Conservation (phyloP, 768 basidiomycete genomes). For the Naganishia friedmannii region DNA sequence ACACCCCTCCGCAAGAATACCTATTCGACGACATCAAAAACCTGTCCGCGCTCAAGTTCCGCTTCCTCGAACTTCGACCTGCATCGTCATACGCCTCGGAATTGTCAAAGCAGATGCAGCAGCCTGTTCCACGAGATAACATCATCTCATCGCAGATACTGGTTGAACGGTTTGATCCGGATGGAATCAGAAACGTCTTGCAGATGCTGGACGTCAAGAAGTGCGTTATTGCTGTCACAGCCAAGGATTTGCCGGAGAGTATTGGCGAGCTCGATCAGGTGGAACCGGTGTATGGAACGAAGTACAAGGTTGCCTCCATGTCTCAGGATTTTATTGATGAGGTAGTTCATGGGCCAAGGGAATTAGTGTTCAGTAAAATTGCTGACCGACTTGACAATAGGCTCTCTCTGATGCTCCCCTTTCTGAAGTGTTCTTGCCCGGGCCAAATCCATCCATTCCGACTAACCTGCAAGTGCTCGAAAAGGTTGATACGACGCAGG, state of each 20-base stretch:
- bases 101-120: constrained; percentile 70
- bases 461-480: constrained; percentile 71
- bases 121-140: constrained; percentile 74
- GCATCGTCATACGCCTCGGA: constrained; percentile 76
- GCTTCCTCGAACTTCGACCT: constrained; percentile 77
- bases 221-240: constrained; percentile 72
- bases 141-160: constrained; percentile 69
- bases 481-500: constrained; percentile 60
- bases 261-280: constrained; percentile 58
- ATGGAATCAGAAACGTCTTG: constrained; percentile 56
- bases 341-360: background rate
- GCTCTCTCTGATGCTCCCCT: constrained; percentile 63
- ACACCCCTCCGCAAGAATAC: constrained; percentile 54
- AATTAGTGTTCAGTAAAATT: too few relatives aligned
- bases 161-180: constrained; percentile 70
- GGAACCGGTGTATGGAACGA: constrained; percentile 91
- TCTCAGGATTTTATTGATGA: constrained; percentile 60
- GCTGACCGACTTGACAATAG: constrained; percentile 46
- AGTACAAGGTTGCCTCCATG: constrained; percentile 62
- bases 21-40: constrained; percentile 72
- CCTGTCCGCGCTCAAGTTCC: constrained; percentile 75
- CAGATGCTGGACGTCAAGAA: constrained; percentile 64
- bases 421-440: constrained; percentile 69
- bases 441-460: constrained; percentile 87
- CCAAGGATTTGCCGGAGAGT: constrained; percentile 63